Base-by-base conservation (phyloP, 1,139 yeast species). In the Candida glucosophila region DNA sequence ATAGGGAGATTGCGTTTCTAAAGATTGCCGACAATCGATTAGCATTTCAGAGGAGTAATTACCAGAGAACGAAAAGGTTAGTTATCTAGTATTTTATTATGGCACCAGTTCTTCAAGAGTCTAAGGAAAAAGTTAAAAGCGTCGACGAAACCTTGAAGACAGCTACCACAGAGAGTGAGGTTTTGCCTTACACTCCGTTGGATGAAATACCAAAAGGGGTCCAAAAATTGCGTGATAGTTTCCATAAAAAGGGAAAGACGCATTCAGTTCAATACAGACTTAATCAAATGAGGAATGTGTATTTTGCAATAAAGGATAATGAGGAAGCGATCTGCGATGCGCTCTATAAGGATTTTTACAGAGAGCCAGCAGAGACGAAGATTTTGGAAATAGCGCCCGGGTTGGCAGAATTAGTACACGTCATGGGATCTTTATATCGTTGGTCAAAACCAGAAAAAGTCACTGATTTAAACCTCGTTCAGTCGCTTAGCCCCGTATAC, bases 261-360 rank as follows among this genome's bases (percentile, higher is more conserved):
- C 67, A 64, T 29, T 63, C 76, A 17, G 37, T 82, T 23, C 74
- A 73, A 34, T 67, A 44, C 43, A 62, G 94, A 23, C 58, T 74
- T 35, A 60, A 71, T 34, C 80, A 73, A 43, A 65, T 86, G 40
- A 68, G 90, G 36, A 74, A 75, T 43, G 46, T 86, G 17, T 82
- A 75, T 52, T 77, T 65, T 44, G 78, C 74, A 3, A 30, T 86
- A 18, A 58, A 63, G 32, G 90, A 81, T 46, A 69, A 80, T 40
- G 59, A 56, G 27, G 74, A 71, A 4, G 55, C 50, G 9, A 41
- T 88, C 20, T 52, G 66, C 23, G 68, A 61, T 2, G 88, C 95
- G 0, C 52, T 86, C 35, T 40, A 58, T 19, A 47, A 60, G 37
- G 97, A 88, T 47, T 73, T 86, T 49, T 62, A 74, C 44, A 71